phyloP scores from a whole-genome alignment of 1,139 yeast genomes.

The Saccharomyces hybrid region DNA sequence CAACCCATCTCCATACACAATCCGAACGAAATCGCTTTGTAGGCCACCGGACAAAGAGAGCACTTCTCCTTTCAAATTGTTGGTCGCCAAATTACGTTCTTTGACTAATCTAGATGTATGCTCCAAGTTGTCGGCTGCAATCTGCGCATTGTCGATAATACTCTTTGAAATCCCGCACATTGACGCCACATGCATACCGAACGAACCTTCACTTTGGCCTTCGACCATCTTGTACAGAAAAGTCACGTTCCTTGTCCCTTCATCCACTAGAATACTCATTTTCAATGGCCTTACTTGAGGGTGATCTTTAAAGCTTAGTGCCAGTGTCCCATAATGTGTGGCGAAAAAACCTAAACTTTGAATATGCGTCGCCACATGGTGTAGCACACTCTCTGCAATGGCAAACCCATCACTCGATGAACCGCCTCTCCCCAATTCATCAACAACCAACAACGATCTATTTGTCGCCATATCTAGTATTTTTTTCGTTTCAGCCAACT shows the following conservation, averaged over 20 bases:
- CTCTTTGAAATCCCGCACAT: slow-evolving; percentile 86
- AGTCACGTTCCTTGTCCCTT: slow-evolving; percentile 71
- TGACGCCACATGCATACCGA: slow-evolving; percentile 97
- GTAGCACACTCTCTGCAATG: slow-evolving; percentile 88
- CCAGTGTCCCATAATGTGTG: slow-evolving; percentile 87
- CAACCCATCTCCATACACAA: slow-evolving; percentile 33
- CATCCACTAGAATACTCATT: slow-evolving; percentile 86
- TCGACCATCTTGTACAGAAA: slow-evolving; percentile 78
- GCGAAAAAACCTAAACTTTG: slow-evolving; percentile 94
- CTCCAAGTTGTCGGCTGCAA: slow-evolving; percentile 75
- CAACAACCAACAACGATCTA: slow-evolving; percentile 73
- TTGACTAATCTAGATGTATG: slow-evolving; percentile 69
- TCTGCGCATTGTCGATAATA: slow-evolving; percentile 74
- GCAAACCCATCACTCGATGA: slow-evolving; percentile 96
- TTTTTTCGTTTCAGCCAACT: slow-evolving; percentile 85
- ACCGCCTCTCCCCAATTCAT: slow-evolving; percentile 96
- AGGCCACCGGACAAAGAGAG: slow-evolving; percentile 56
- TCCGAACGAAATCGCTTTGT: slow-evolving; percentile 71
- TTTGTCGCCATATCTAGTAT: slow-evolving; percentile 81
- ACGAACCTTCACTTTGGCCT: slow-evolving; percentile 90
- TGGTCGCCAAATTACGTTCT: slow-evolving; percentile 28
- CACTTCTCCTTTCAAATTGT: slow-evolving; percentile 10
- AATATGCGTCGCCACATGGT: slow-evolving; percentile 83
- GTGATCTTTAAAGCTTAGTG: slow-evolving; percentile 64
- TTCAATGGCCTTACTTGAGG: slow-evolving; percentile 76